These are phyloP conservation scores for Obelidium mucronatum DNA, from an alignment of 192 early-diverging fungal genomes.

Conservation along the genomic window DNA sequence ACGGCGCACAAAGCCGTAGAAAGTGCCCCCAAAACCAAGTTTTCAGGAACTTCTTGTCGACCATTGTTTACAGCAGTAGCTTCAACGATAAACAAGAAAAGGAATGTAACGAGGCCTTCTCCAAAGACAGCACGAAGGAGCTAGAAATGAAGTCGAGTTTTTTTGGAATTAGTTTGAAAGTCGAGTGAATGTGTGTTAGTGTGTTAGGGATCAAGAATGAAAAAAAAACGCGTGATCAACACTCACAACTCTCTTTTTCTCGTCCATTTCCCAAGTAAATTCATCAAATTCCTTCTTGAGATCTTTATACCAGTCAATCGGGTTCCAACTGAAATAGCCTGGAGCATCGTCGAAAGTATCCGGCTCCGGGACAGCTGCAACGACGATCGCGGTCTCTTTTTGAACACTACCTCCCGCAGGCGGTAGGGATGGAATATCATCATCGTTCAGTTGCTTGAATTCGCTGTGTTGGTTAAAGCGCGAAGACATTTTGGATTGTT, in stretches of 20 bases:
- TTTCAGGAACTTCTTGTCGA: slow-evolving; percentile 54
- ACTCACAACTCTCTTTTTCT: slow-evolving; percentile 64
- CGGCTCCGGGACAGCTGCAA: not conserved
- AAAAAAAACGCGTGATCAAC: not conserved
- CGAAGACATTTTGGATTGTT: slow-evolving; percentile 22
- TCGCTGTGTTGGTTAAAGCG: slow-evolving; percentile 30
- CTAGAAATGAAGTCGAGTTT: slow-evolving; percentile 41
- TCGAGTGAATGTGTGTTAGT: too few relatives aligned
- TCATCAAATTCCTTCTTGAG: slow-evolving; percentile 54
- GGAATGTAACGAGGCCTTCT: slow-evolving; percentile 66
- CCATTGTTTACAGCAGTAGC: slow-evolving; percentile 63
- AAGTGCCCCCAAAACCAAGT: slow-evolving; percentile 56
- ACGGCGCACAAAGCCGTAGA: slow-evolving; percentile 58
- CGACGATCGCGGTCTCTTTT: slow-evolving; percentile 25
- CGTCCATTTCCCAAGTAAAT: slow-evolving; percentile 58
- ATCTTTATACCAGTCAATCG: slow-evolving; percentile 57
- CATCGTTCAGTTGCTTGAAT: slow-evolving; percentile 25
- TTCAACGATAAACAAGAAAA: slow-evolving; percentile 67
- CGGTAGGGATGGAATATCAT: slow-evolving; percentile 8
- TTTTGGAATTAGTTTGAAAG: not conserved
- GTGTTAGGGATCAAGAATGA: not conserved
- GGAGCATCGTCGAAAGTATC: slow-evolving; percentile 39
- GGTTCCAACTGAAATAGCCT: slow-evolving; percentile 58
- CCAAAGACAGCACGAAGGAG: slow-evolving; percentile 63
- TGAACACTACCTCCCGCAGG: not conserved